These are phyloP conservation scores for Kregervanrija fluxuum DNA, from an alignment of 805 yeast species.

Conservation along the genomic window DNA sequence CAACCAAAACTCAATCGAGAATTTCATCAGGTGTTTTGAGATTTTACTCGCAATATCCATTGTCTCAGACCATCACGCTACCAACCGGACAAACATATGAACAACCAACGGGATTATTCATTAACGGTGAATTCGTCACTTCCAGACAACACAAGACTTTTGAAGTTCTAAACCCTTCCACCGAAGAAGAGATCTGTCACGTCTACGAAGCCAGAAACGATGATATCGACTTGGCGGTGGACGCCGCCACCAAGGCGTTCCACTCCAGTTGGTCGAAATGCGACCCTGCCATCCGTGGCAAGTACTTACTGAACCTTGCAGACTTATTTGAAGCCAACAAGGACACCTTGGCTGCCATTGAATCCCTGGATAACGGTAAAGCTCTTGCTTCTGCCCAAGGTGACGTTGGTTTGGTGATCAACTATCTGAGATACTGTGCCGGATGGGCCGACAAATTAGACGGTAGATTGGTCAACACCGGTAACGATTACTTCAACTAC, in stretches of 20 bases:
- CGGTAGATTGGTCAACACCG: conserved; percentile 73
- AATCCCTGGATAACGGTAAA: conserved; percentile 87
- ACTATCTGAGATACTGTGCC: conserved; percentile 74
- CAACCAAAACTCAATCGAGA: too few species aligned
- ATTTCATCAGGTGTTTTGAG: conserved; percentile 1
- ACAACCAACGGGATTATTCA: conserved; percentile 52
- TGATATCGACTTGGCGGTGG: conserved; percentile 80
- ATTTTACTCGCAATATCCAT: conserved; percentile 15
- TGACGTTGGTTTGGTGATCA: conserved; percentile 64
- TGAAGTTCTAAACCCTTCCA: conserved; percentile 58
- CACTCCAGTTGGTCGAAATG: conserved; percentile 56
- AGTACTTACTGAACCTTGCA: conserved; percentile 62
- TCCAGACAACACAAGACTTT: conserved; percentile 54
- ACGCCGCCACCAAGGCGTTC: conserved; percentile 78
- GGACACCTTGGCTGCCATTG: conserved; percentile 71
- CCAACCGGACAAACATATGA: conserved; percentile 28
- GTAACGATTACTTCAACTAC: conserved; percentile 64
- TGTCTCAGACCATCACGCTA: conserved; percentile 25
- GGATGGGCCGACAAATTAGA: conserved; percentile 87
- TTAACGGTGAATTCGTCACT: conserved; percentile 53
- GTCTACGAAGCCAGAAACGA: conserved; percentile 70
- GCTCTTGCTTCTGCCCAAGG: conserved; percentile 63
- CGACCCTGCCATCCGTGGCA: conserved; percentile 64
- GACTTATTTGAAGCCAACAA: conserved; percentile 66
- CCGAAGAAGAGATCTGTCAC: conserved; percentile 61